Conservation (phyloP, 1,284 basidiomycete species). For the Sporisorium graminicola region DNA sequence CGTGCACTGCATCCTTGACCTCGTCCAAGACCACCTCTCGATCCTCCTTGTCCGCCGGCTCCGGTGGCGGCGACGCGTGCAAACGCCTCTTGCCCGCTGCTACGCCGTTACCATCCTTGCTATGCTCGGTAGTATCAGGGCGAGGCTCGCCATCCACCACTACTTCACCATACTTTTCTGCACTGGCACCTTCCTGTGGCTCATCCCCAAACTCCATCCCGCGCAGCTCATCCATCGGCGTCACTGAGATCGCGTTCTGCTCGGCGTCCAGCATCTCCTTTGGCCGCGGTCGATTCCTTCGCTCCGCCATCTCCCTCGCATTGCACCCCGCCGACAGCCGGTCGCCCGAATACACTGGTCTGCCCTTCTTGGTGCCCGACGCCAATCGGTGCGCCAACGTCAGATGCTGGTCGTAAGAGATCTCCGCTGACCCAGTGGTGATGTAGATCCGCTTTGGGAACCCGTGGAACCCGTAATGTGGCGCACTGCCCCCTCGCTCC, state of each 20-base stretch:
- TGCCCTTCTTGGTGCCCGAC: constrained; percentile 44
- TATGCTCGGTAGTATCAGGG: background rate
- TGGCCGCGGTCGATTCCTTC: constrained; percentile 53
- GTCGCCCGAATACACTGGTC: constrained; percentile 56
- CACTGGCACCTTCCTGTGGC: background rate
- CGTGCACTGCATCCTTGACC: constrained; percentile 62
- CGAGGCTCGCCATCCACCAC: constrained; percentile 25
- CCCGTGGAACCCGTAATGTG: constrained; percentile 61
- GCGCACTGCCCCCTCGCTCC: constrained; percentile 43
- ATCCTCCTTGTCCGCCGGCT: constrained; percentile 35
- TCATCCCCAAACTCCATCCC: constrained; percentile 1
- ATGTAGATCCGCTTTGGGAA: constrained; percentile 61
- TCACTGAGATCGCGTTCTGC: constrained; percentile 11
- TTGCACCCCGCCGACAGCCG: constrained; percentile 34
- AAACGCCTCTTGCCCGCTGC: background rate
- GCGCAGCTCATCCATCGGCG: constrained; percentile 18
- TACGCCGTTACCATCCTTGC: background rate
- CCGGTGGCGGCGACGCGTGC: constrained; percentile 10
- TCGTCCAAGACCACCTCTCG: constrained; percentile 62
- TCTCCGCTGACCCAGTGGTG: constrained; percentile 59
- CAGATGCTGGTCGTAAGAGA: constrained; percentile 64
- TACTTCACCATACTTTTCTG: background rate
- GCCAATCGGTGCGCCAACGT: constrained; percentile 64
- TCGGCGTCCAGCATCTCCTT: constrained; percentile 33
- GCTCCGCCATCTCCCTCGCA: constrained; percentile 46